Conservation (phyloP, 345 rosid genomes). For the Nasturtium officinale region DNA sequence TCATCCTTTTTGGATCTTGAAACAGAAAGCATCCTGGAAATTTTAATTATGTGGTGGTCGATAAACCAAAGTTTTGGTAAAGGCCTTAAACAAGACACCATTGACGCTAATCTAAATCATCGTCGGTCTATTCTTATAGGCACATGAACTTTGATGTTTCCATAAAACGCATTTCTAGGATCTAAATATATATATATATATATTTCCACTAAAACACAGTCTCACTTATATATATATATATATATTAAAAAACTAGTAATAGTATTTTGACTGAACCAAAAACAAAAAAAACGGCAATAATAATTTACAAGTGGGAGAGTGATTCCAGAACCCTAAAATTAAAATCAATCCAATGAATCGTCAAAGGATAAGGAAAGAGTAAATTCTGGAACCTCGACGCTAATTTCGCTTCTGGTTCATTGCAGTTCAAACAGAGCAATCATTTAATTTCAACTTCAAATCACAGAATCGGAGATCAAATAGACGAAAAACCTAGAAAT, state of each 20-base stretch:
- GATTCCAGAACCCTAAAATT: not conserved
- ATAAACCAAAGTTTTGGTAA: not conserved
- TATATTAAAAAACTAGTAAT: not conserved
- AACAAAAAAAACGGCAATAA: not conserved
- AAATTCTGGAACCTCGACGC: not conserved
- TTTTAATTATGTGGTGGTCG: conserved; percentile 7
- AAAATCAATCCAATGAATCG: not conserved
- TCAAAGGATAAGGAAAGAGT: conserved; percentile 2
- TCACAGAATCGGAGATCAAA: not conserved
- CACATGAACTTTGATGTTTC: not conserved
- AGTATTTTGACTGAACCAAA: not conserved
- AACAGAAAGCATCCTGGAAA: conserved; percentile 11
- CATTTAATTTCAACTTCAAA: not conserved
- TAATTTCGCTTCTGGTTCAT: not conserved
- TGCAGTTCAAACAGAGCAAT: conserved; percentile 13
- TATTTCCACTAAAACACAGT: not conserved
- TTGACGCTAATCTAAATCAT: not conserved
- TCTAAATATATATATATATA: not conserved
- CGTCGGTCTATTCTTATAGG: not conserved
- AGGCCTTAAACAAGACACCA: not conserved
- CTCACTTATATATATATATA: not conserved
- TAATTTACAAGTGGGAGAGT: not conserved
- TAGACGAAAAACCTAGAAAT: not conserved
- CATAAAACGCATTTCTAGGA: not conserved
- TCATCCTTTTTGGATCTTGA: conserved; percentile 8